Conservation (phyloP, 768 basidiomycete genomes). For the Russula foetens region DNA sequence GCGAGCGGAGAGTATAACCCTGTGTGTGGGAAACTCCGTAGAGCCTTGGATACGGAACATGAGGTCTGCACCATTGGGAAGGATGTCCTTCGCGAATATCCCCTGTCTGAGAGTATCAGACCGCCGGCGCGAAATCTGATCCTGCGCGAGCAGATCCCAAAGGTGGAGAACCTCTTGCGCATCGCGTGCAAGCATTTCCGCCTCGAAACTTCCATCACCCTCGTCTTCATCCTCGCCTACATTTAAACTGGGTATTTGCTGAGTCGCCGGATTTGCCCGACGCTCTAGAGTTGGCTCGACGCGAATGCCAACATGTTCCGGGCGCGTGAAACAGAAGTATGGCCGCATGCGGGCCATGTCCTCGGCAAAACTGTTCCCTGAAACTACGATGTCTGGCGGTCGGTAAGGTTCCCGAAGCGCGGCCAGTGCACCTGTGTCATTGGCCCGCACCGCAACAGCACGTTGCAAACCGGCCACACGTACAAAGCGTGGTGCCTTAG, state of each 20-base stretch:
- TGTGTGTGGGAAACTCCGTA: constrained; percentile 51
- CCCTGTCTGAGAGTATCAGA: neutral
- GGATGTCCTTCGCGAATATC: neutral
- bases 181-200: constrained; percentile 28
- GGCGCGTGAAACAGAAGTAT: constrained; percentile 29
- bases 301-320: constrained; percentile 18
- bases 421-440: constrained; percentile 77
- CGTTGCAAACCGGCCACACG: constrained; percentile 78
- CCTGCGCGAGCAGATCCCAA: constrained; percentile 16
- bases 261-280: neutral
- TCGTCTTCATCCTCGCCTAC: constrained; percentile 21
- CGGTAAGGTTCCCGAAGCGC: constrained; percentile 71
- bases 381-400: constrained; percentile 45
- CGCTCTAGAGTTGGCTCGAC: constrained; percentile 6
- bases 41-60: constrained; percentile 38
- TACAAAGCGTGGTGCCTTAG: constrained; percentile 66
- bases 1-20: constrained; percentile 56
- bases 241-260: neutral
- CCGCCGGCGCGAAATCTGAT: constrained; percentile 2
- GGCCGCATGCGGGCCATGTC: constrained; percentile 66
- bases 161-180: constrained; percentile 27
- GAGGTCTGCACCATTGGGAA: constrained; percentile 56
- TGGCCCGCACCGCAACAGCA: constrained; percentile 76
- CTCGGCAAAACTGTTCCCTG: constrained; percentile 49
- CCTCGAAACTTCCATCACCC: constrained; percentile 21